Base-by-base conservation (phyloP, 768 basidiomycete species). In the Hypsizygus marmoreus region DNA sequence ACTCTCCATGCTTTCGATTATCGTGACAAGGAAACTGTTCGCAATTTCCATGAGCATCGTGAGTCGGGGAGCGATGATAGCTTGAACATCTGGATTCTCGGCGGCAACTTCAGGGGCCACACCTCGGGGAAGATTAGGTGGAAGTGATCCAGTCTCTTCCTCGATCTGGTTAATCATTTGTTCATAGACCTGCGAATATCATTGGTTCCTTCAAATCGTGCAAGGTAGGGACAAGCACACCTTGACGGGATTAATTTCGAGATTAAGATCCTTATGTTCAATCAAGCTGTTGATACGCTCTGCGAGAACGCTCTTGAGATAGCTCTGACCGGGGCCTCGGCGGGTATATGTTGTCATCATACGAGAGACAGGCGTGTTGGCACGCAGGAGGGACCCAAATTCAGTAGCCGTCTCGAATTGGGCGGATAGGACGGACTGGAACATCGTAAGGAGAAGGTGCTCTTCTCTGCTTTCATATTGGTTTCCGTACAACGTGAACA, bases 271-370 rank as follows among this genome's bases (percentile, higher is more conserved):
- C 71, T 97, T 98, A 76, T 98, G 97, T 66, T 99, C 97, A 58
- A 99, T 98, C 54, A 99, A 74, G 58, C 91, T 93, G 71, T 99
- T 98, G 70, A 99, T 98, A 54, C 95, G 85, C 63, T 99, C 97
- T 19, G 97, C 95, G 36, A 99, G 77, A 22, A 98, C 95, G 52
- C 88, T 87, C 76, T 99, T 99, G 54, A 99, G 83, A 67, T 98
- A 99, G 58, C 92, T 94, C 68, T 98, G 97, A 45, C 97, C 97
- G 1, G 97, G 97, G 47, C 97, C 97, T 44, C 97, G 88, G 49
- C 97, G 90, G 42, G 97, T 98, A 70, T 99, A 99, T 14, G 97
- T 98, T 34, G 97, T 99, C 97, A 99, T 99, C 97, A 99, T 99
- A 29, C 97, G 87, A 38, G 94, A 97, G 17, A 99, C 97, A 36